phyloP scores from a whole-genome alignment of 495 filamentous ascomycete genomes.

The Neurospora sp. region DNA sequence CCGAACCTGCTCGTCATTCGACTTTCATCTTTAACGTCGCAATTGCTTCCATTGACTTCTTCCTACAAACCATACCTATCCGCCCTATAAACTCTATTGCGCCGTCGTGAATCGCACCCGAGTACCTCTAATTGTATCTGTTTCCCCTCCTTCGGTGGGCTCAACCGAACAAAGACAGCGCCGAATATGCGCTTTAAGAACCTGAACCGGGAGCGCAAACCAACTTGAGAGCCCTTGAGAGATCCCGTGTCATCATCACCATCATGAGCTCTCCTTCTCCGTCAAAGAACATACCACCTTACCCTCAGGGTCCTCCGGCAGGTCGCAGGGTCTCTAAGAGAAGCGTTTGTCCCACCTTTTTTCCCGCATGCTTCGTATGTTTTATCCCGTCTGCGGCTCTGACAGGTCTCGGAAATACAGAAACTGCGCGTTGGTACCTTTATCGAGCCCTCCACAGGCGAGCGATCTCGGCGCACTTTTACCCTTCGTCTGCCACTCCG shows the following conservation, averaged over 20 bases:
- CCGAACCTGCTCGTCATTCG: background rate
- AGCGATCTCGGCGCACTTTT: constrained; percentile 47
- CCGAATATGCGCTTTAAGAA: background rate
- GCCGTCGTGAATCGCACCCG: background rate
- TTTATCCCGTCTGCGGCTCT: background rate
- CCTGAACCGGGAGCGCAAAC: background rate
- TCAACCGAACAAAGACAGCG: background rate
- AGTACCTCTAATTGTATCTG: background rate
- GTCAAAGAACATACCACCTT: background rate
- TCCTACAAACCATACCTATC: background rate
- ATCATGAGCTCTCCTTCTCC: constrained; percentile 24
- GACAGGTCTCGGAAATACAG: constrained; percentile 12
- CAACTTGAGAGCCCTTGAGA: background rate
- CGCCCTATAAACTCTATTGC: background rate
- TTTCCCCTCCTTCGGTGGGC: background rate
- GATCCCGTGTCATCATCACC: background rate
- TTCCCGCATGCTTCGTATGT: background rate
- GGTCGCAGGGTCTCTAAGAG: constrained; percentile 24
- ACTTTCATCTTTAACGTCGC: background rate
- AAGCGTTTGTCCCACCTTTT: constrained; percentile 15
- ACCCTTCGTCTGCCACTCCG: constrained; percentile 34
- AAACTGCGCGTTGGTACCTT: constrained; percentile 52
- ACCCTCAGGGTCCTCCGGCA: constrained; percentile 4
- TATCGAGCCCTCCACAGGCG: constrained; percentile 49
- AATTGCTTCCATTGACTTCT: background rate